Evolutionary conservation across 441 rosid species (phyloP).

Genomic region (Lepidium campestre): DNA sequence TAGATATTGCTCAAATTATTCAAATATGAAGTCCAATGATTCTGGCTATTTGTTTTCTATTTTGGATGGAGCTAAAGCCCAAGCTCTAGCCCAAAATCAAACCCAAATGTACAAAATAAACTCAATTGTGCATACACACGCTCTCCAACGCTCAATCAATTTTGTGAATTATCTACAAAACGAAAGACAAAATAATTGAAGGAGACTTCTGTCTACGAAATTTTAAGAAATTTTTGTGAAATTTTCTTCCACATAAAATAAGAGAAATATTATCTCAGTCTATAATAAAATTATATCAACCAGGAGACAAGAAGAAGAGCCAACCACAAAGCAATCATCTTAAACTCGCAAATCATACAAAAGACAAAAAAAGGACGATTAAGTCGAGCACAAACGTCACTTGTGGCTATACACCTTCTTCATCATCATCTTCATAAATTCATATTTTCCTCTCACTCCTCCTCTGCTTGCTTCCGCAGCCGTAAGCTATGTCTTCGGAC

Average conservation of each 20-base stretch:
- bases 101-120: neutral
- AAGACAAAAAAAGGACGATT: neutral
- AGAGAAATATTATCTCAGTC: neutral
- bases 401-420: constrained; percentile 15
- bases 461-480: neutral
- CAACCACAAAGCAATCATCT: constrained; percentile 28
- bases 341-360: constrained; percentile 15
- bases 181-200: neutral
- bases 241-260: constrained; percentile 19
- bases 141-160: constrained; percentile 9
- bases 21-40: neutral
- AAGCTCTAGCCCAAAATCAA: neutral
- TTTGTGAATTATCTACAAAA: neutral
- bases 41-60: neutral
- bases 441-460: neutral
- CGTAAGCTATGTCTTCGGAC: constrained; percentile 43
- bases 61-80: neutral
- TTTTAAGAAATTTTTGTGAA: neutral
- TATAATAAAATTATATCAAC: neutral
- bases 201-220: neutral
- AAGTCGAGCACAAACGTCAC: neutral
- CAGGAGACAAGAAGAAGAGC: constrained; percentile 7
- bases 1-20: too few relatives aligned
- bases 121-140: neutral
- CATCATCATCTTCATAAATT: constrained; percentile 4